A percentile compares a stretch with the other conserved stretches of the same genome.
These are phyloP conservation scores for Alloteropsis angusta DNA, from an alignment of 202 grass and related monocot genomes.

Conservation along the genomic window DNA sequence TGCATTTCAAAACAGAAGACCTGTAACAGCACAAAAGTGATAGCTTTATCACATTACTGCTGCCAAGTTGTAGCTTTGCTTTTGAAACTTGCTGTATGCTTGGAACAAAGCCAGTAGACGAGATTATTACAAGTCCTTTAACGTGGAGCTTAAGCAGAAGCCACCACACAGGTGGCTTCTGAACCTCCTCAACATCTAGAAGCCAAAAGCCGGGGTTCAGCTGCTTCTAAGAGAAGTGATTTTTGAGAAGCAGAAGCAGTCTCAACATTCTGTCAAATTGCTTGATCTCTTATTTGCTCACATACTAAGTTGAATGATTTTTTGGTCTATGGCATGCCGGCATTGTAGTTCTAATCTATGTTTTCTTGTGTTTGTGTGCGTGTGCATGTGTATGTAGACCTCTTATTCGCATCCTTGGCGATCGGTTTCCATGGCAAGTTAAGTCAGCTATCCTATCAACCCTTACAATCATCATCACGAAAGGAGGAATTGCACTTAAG, in stretches of 20 bases:
- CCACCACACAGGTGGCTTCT: background rate
- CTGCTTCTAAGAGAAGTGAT: background rate
- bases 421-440: constrained; percentile 98
- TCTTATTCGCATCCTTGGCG: constrained; percentile 91
- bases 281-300: background rate
- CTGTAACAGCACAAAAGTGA: background rate
- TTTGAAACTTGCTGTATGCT: background rate
- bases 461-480: constrained; percentile 83
- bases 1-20: background rate
- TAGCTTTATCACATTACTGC: background rate
- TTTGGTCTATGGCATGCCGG: background rate
- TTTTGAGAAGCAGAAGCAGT: background rate
- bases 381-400: constrained; percentile 40
- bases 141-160: background rate
- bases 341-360: background rate
- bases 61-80: background rate
- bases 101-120: background rate
- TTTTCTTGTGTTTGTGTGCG: background rate
- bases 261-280: background rate
- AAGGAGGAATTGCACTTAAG: constrained; percentile 95
- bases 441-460: constrained; percentile 94
- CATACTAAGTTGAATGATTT: background rate
- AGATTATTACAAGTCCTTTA: background rate
- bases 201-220: background rate
- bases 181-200: background rate